phyloP scores from a whole-genome alignment of 768 basidiomycete species.

The Tricholoma saponaceum region DNA sequence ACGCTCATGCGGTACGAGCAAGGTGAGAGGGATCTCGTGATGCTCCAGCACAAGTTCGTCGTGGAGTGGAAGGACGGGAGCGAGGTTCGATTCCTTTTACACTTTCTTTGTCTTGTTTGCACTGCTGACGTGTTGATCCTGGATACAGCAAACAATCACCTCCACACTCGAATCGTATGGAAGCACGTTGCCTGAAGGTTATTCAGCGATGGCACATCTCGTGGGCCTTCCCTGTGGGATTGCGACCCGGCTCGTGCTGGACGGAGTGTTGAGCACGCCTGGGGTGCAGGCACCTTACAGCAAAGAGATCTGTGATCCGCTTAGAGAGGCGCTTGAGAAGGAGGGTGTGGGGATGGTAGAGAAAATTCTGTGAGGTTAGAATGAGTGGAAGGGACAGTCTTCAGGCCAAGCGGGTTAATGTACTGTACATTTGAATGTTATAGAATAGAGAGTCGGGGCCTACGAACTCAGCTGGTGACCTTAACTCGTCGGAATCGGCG shows the following conservation, averaged over 20 bases:
- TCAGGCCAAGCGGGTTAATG: too few species aligned
- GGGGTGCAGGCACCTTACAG: slow-evolving; percentile 88
- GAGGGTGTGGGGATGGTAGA: slow-evolving; percentile 77
- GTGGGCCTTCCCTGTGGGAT: slow-evolving; percentile 95
- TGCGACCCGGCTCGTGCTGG: slow-evolving; percentile 86
- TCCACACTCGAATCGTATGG: slow-evolving; percentile 92
- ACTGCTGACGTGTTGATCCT: slow-evolving; percentile 1
- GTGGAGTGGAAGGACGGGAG: slow-evolving; percentile 86
- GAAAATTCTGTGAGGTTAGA: slow-evolving; percentile 46
- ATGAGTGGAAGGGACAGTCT: too few species aligned
- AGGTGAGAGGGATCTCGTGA: slow-evolving; percentile 92
- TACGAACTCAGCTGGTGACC: too few species aligned
- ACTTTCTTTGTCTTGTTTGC: not conserved
- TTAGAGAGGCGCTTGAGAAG: slow-evolving; percentile 60
- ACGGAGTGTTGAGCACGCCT: slow-evolving; percentile 72
- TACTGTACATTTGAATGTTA: too few species aligned
- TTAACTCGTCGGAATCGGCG: too few species aligned
- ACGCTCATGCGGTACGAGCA: slow-evolving; percentile 86
- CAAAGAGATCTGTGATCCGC: slow-evolving; percentile 77
- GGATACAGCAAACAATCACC: slow-evolving; percentile 70
- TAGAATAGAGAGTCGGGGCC: too few species aligned
- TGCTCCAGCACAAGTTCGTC: slow-evolving; percentile 98
- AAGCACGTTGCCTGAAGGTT: slow-evolving; percentile 49
- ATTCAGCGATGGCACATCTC: slow-evolving; percentile 88
- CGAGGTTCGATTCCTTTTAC: slow-evolving; percentile 37